Base-by-base conservation (phyloP, 2,329 filamentous ascomycete species). In the Ophiostoma sp. region DNA sequence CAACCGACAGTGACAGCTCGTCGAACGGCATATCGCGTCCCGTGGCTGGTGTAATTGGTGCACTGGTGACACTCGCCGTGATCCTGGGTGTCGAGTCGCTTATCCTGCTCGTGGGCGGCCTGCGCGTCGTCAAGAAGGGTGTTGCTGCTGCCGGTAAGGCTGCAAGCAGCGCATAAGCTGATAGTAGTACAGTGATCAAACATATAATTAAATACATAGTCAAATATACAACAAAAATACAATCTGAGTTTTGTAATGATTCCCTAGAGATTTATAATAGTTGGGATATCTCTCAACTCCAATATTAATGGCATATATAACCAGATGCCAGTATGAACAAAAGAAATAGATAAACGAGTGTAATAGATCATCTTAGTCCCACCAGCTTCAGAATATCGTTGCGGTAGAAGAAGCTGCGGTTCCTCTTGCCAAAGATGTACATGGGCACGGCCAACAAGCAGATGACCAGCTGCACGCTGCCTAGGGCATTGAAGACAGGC, bases 1-100 rank as follows among this genome's bases (percentile, higher is more conserved):
- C 38, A n/a, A 52, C 36, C 27, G 14, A 47, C 47, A 44, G 73
- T 38, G 74, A 74, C n/a, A 70, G 72, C 18, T 71, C 71, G 27
- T 72, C 70, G 36, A 76, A 78, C 66, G 83, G 84, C 8, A 81
- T 96, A 41, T 89, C 88, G 66, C 85, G 82, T 49, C 83, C 86
- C 5, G 87, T 93, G n/a, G 92, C 91, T 0, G 92, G 92, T 66
- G 91, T 94, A 5, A 93, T 96, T 66, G 88, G 91, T 62, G 91
- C 92, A 60, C 77, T 93, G 72, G 81, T 90, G 49, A 84, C 84
- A 0, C 76, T 86, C 5, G 79, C 79, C 9, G 81, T 84, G 11
- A 78, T 85, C 16, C 76, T 84, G 55, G 79, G 77, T 14, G 49
- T 82, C 27, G 78, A 83, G 75, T 80, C 76, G 9, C 74, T 82